These are phyloP conservation scores for Eutrema heterophyllum DNA, from an alignment of 345 rosid species.

Conservation along the genomic window DNA sequence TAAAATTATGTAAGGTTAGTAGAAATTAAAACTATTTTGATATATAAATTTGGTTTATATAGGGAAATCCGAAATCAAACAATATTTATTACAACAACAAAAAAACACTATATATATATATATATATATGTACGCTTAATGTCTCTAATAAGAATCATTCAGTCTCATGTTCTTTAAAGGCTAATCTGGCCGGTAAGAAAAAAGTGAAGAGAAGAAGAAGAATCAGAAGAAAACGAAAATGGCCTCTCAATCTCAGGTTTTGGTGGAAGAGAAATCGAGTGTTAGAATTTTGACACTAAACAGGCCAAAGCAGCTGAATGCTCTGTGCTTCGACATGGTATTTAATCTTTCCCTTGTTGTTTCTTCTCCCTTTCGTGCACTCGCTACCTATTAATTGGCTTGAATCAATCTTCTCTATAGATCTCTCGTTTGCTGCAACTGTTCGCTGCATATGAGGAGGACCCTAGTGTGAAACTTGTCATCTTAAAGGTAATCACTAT, in stretches of 20 bases:
- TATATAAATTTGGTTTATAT: not conserved
- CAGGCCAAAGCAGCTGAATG: constrained; percentile 73
- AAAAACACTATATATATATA: not conserved
- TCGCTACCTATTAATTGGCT: not conserved
- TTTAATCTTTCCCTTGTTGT: not conserved
- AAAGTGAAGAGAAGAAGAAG: too few species aligned
- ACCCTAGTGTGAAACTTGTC: constrained; percentile 56
- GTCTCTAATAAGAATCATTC: not conserved
- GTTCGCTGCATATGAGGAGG: constrained; percentile 53
- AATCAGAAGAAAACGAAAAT: too few species aligned
- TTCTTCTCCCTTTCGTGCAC: not conserved
- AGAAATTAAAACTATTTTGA: too few species aligned
- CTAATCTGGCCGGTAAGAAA: too few species aligned
- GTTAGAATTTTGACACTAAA: constrained; percentile 58
- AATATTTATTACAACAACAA: not conserved
- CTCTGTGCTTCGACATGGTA: constrained; percentile 60
- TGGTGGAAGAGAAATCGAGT: constrained; percentile 50
- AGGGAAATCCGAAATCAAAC: not conserved
- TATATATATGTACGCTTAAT: not conserved
- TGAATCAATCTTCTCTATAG: constrained; percentile 30
- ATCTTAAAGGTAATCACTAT: constrained; percentile 55
- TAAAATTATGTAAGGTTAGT: too few species aligned
- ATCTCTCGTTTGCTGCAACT: constrained; percentile 49
- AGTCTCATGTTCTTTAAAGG: not conserved
- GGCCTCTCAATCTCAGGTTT: constrained; percentile 27